Evolutionary conservation across 257 asterid genomes (phyloP), one percentile per base, ranked within the genome.

Genomic region (Salvia splendens): DNA sequence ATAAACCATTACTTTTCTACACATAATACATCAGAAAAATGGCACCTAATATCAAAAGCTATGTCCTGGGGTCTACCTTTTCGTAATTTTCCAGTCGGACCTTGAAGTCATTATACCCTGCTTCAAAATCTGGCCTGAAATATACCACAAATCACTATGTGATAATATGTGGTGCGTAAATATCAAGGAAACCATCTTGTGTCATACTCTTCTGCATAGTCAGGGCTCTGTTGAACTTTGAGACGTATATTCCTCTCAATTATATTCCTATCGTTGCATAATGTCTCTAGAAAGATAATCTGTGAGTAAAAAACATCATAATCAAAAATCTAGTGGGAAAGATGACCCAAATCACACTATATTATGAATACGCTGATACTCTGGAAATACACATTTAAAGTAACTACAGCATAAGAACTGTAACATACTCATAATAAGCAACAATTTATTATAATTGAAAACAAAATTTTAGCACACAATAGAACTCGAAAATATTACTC

Each of bases 211-310:
- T 91, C 99, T 11, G 99, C 92, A 75, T 94, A 94, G 78, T 94
- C 99, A 16, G 99, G 97, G 81, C 99, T 94, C 73, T 94, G 99
- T 74, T 94, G 99, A 85, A 94, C 93, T 85, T 94, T 94, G 84
- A 94, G 99, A 12, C 99, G 97, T 81, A 94, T 94, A 77, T 94
- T 94, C 81, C 96, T 86, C 82, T 90, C 99, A 77, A 94, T 94
- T 68, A 94, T 82, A 75, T 85, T 51, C 50, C 71, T 85, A 80
- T 94, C 99, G 30, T 90, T 93, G 82, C 99, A 93, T 74, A 93
- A 11, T 65, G 99, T 88, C 86, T 93, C 99, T 77, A 93, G 70
- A 73, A 93, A 93, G 72, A 93, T 88, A 64, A 93, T 93, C 99
- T 93, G 89, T 69, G 73, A 71, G 67, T 24, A 49, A 61, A 54